Evolutionary conservation across 306 rosid genomes (phyloP), one percentile per base, ranked within the genome.

Genomic region (Begonia loranthoides): DNA sequence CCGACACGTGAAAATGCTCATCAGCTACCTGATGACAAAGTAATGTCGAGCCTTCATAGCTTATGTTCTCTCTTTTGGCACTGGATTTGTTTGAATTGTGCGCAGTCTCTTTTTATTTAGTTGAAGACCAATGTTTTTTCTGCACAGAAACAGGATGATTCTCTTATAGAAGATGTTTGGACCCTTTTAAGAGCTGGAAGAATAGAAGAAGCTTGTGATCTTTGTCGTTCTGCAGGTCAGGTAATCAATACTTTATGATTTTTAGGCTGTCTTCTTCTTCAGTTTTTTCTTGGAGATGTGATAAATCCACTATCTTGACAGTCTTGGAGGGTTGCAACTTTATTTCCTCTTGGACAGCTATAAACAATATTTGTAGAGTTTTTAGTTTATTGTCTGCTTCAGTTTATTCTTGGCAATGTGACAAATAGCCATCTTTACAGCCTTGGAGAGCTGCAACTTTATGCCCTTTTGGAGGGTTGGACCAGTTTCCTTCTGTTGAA

Each of bases 391-490:
- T 57, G 12, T 24, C 40, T 5, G 33, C 38, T 63, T 38, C 58
- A 36, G 45, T 60, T 48, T 61, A 48, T 60, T 52, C 67, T 59
- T 65, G n/a, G 41, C 61, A 47, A 50, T 66, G 52, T 63, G 46
- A 66, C 55, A 33, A 24, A 44, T 74, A 50, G 57, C 52, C 63
- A 47, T 45, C 62, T 68, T 72, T 45, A 46, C 69, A 90, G 97
- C 85, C 92, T 52, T 90, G 99, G 95, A 90, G 99, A 81, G 99
- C 95, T 63, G 81, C 95, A 65, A 76, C 86, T 58, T 63, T 90
- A 41, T 78, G 78, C 69, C 78, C 89, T 53, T 86, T 80, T 80
- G 93, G 95, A 68, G 94, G 94, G 58, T 67, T 75, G 75, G 77
- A 73, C 50, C 75, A 55, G 44, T 82, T 75, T 73, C 99, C 99